phyloP scores from a whole-genome alignment of 169 alveolate species.

The Miamiensis avidus region DNA sequence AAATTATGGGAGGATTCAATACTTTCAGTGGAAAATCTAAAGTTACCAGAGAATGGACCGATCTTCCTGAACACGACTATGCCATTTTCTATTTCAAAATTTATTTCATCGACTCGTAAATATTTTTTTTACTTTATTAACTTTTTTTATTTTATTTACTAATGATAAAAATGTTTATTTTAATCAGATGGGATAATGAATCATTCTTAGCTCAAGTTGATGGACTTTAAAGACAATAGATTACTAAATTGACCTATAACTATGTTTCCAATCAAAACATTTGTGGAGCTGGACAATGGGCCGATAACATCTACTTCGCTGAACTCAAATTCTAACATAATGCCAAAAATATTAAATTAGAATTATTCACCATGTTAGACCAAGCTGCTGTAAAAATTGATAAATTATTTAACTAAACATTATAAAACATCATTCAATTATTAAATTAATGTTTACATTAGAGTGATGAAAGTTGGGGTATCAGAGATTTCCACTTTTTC shows the following conservation, averaged over 20 bases:
- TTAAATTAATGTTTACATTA: neutral
- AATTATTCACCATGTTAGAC: neutral
- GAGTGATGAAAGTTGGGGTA: slow-evolving; percentile 29
- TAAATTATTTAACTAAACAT: neutral
- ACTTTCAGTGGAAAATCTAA: neutral
- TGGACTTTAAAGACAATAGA: neutral
- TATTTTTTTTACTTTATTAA: neutral
- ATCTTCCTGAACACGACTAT: slow-evolving; percentile 11
- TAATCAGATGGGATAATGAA: slow-evolving; percentile 11
- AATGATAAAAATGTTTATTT: neutral
- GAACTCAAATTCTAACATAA: neutral
- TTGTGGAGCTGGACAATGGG: slow-evolving; percentile 4
- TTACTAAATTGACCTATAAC: slow-evolving; percentile 4
- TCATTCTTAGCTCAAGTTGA: neutral
- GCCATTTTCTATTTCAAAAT: slow-evolving; percentile 7
- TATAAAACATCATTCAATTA: too few species aligned
- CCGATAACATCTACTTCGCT: slow-evolving; percentile 1
- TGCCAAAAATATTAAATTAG: neutral
- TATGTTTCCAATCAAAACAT: slow-evolving; percentile 2
- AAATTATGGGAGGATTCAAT: slow-evolving; percentile 6
- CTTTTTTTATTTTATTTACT: neutral
- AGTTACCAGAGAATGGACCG: neutral
- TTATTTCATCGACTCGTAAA: slow-evolving; percentile 16
- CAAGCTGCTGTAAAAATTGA: neutral
- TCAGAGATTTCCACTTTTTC: slow-evolving; percentile 16